Base-by-base conservation (phyloP, 768 basidiomycete genomes). In the Floccularia luteovirens region DNA sequence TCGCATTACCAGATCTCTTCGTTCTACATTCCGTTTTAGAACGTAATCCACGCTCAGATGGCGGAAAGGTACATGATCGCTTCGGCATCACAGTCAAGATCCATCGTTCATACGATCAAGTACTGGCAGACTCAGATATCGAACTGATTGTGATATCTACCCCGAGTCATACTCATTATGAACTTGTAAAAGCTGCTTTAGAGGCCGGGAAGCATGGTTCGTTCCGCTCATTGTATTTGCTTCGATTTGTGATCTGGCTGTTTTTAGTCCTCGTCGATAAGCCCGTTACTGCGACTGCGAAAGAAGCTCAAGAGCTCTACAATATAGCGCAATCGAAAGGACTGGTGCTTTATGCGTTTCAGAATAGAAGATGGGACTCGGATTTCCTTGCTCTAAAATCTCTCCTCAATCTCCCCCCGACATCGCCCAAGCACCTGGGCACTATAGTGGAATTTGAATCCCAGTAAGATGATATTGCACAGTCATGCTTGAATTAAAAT, bases 301-400 rank as follows among this genome's bases (percentile, higher is more conserved):
- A 60, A 12, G 69, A 88, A 50, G 82, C 82, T 3, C 59, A 55
- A 38, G 77, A 81, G 44, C 74, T 90, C 21, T 72, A 70, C 11
- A 56, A 57, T 10, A 59, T 88, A 31, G 83, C 86, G 2, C 67
- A 62, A 44, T 55, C 67, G 8, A 82, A 81, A 50, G 63, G 68
- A 13, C 64, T 82, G 20, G 68, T 87, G 23, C 61, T 88, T 14
- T 88, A 82, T 52, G 74, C 73, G 11, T 85, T 75, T 58, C 84
- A 85, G 52, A 85, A 83, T 54, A 69, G 86, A 36, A 71, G 85
- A 42, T 88, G 79, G 76, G 85, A 88, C 58, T 77, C 80, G 2
- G 86, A 90, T 53, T 87, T 79, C 59, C 64, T 86, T 27, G 72
- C 84, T 5, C 59, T 89, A 36, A 72, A 69, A 47, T 64, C 66